Conservation (phyloP, 2,329 filamentous ascomycete genomes). For the Paecilomyces dactylethromorphus region DNA sequence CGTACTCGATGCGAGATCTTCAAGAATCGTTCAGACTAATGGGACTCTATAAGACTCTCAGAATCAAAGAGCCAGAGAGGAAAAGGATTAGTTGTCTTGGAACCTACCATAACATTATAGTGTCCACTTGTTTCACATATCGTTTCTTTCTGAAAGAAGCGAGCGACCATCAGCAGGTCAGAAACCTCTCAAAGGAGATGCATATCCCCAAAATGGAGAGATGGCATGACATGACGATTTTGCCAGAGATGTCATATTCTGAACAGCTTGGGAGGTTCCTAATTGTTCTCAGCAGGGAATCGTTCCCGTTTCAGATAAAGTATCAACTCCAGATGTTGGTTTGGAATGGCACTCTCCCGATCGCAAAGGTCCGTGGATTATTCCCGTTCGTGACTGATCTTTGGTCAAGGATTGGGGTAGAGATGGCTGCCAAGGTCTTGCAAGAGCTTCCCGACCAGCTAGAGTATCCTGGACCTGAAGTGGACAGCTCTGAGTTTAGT, state of each 20-base stretch:
- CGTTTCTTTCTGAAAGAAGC: conserved; percentile 27
- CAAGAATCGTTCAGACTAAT: not conserved
- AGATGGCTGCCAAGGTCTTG: conserved; percentile 49
- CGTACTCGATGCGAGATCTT: not conserved
- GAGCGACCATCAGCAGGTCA: conserved; percentile 18
- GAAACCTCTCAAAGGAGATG: conserved; percentile 14
- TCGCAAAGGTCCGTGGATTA: conserved; percentile 44
- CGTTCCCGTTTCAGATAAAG: conserved; percentile 47
- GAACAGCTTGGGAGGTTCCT: conserved; percentile 10
- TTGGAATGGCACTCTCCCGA: conserved; percentile 56
- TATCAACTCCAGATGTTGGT: conserved; percentile 61
- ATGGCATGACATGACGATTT: conserved; percentile 12
- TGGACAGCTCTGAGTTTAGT: conserved; percentile 38
- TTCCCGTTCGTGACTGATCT: conserved; percentile 37
- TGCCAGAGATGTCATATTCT: conserved; percentile 5
- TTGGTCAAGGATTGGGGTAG: conserved; percentile 16
- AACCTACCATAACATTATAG: conserved; percentile 10
- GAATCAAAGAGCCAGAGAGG: conserved; percentile 5
- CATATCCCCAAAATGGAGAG: conserved; percentile 12
- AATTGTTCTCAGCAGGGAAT: conserved; percentile 2
- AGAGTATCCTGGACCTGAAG: conserved; percentile 48
- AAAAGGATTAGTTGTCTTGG: conserved; percentile 11
- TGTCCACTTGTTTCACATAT: conserved; percentile 39
- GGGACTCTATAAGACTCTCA: not conserved
- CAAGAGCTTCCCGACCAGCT: conserved; percentile 48